Evolutionary conservation across 2,329 filamentous ascomycete species (phyloP), one percentile per base, ranked within the genome.

Genomic region (Penicillium brevicompactum): DNA sequence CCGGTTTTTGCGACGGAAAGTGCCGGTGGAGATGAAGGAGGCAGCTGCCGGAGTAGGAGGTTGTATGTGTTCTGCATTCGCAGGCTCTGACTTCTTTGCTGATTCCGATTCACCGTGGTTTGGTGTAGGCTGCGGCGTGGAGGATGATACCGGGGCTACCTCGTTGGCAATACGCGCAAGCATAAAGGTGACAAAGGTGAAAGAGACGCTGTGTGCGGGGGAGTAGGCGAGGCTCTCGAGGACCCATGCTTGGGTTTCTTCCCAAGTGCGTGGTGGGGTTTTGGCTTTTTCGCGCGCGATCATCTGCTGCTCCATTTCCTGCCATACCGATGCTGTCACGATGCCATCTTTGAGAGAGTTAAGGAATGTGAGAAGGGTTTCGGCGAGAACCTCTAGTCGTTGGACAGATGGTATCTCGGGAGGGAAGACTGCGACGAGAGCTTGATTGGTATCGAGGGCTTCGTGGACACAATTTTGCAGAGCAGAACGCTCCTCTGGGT

Each of bases 121-220:
- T 9, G 48, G 24, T 10, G 44, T 8, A 22, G 9, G 21, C 13
- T 51, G 30, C 13, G 55, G 47, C 31, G 54, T 27, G 7, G 63
- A 49, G 2, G 62, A 57, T 6, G 69, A 67, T 27, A 78, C 67
- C 0, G 80, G 78, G 2, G 75, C 75, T 6, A 87, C 72, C 64
- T 88, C 85, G 32, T 78, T 77, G 27, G 80, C 75, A 37, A 88
- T 79, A 10, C 82, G 80, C 21, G 81, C 80, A 10, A 97, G 80
- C 74, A 92, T 92, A 8, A 90, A 87, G 0, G 88, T 91, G 14
- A 97, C 77, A 61, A 97, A 92, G 2, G 96, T 89, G 67, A 97
- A 96, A 0, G 89, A 89, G 52, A 96, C 92, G 68, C 91, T 94
- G 74, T 96, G 89, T 47, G 88, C 87, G 0, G 91, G 89, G 0